Conservation (phyloP, 2,329 filamentous ascomycete genomes). For the Penicillium rolfsii region DNA sequence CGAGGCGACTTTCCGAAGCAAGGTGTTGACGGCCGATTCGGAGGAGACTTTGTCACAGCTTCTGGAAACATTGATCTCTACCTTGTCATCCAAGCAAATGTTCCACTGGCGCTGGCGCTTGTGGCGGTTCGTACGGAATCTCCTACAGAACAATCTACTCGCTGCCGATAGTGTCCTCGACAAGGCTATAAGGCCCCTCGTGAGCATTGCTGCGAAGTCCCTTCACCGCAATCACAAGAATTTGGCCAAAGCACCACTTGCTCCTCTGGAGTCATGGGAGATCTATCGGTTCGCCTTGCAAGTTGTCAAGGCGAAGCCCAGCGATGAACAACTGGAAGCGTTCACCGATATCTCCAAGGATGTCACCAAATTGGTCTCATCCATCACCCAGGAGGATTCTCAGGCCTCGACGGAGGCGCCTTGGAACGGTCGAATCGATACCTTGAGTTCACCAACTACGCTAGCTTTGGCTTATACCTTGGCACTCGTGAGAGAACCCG, state of each 20-base stretch:
- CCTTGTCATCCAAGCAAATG: slow-evolving; percentile 37
- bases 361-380: slow-evolving; percentile 31
- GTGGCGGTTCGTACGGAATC: slow-evolving; percentile 43
- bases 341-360: slow-evolving; percentile 33
- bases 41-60: slow-evolving; percentile 31
- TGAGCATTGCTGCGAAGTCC: slow-evolving; percentile 34
- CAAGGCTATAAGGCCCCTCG: slow-evolving; percentile 28
- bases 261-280: slow-evolving; percentile 43
- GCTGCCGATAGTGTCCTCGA: slow-evolving; percentile 26
- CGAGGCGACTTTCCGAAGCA: slow-evolving; percentile 40
- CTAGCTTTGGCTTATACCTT: slow-evolving; percentile 42
- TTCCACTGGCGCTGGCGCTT: slow-evolving; percentile 47
- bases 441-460: slow-evolving; percentile 34
- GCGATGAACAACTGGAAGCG: slow-evolving; percentile 27
- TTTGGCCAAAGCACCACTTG: slow-evolving; percentile 27
- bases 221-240: slow-evolving; percentile 38
- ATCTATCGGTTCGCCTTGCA: slow-evolving; percentile 41
- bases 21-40: slow-evolving; percentile 26
- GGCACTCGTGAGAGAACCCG: slow-evolving; percentile 37
- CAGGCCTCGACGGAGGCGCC: slow-evolving; percentile 31
- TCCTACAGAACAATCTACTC: slow-evolving; percentile 37
- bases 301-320: slow-evolving; percentile 28
- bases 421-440: slow-evolving; percentile 46
- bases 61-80: slow-evolving; percentile 33
- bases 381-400: slow-evolving; percentile 30